Evolutionary conservation across 441 rosid species (phyloP), one percentile per base, ranked within the genome.

Genomic region (Erysimum cheiri): DNA sequence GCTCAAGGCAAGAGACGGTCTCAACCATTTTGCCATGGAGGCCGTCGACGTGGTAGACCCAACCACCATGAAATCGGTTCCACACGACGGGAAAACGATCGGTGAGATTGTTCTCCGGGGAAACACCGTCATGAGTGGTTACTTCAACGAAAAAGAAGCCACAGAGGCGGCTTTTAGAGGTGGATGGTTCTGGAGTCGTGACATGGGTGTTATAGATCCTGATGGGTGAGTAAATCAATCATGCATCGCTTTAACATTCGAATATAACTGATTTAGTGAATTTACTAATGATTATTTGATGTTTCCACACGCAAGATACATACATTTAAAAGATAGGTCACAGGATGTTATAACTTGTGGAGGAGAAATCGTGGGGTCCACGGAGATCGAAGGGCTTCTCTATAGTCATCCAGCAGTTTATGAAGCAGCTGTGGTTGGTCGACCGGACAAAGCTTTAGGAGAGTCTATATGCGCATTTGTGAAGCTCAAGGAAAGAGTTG

Each of bases 121-220:
- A 37, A 88, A 85, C 65, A 85, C 93, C 3, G 83, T 88, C 35
- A 85, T 88, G 93, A 80, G 80, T 13, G 90, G 93, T 13, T 88
- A 85, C 67, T 60, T 85, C 33, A 83, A 76, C 69, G 72, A 88
- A 65, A 46, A 46, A 6, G 60, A 84, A 63, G 88, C 83, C 29
- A 88, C 88, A 0, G 44, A 78, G 67, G 67, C 70, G 0, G 87
- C 86, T 37, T 85, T 88, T 54, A 48, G 60, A 59, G 87, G 85
- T 3, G 88, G 92, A 12, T 87, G 90, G 88, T 81, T 66, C 37
- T 65, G 85, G 60, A 84, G 77, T 36, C 88, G 90, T n/a, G 90
- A 88, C 69, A 74, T 88, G 67, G 90, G 77, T 13, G 87, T 88
- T 71, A 83, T 64, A 67, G 87, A 88, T 68, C 68, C 80, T 6